phyloP scores from a whole-genome alignment of 768 basidiomycete species.

The Galerina sulciceps region DNA sequence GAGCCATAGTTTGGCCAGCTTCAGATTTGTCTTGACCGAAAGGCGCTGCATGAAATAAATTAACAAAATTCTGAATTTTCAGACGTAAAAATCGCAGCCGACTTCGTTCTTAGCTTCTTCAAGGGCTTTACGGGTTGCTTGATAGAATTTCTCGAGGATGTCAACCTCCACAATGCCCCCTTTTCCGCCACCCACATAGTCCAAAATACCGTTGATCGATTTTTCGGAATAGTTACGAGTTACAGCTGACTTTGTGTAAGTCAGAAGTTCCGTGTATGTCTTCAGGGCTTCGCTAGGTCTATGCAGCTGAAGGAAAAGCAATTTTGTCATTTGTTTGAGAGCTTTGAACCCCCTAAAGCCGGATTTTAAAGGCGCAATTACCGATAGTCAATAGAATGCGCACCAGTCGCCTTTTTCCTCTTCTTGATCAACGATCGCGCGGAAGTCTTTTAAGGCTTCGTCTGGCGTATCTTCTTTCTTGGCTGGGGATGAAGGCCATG shows the following conservation, averaged over 20 bases:
- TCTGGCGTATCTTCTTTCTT: constrained; percentile 96
- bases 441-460: constrained; percentile 88
- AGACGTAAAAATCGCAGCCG: constrained; percentile 19
- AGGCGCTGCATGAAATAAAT: constrained; percentile 61
- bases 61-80: neutral
- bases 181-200: constrained; percentile 94
- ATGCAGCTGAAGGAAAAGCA: constrained; percentile 80
- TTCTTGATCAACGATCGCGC: constrained; percentile 87
- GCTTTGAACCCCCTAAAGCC: constrained; percentile 94
- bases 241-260: constrained; percentile 94
- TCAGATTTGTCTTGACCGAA: constrained; percentile 94
- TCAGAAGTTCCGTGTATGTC: constrained; percentile 84
- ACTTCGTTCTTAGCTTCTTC: constrained; percentile 98
- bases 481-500: constrained; percentile 46
- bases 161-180: constrained; percentile 81
- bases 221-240: constrained; percentile 98
- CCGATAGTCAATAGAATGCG: constrained; percentile 17
- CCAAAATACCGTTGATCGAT: constrained; percentile 96
- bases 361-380: neutral
- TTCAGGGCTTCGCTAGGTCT: constrained; percentile 84
- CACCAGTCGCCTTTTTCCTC: constrained; percentile 95
- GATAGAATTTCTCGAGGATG: constrained; percentile 93
- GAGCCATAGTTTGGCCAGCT: constrained; percentile 96
- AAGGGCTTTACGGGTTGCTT: constrained; percentile 86
- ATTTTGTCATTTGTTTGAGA: constrained; percentile 95